Base-by-base conservation (phyloP, 1,284 basidiomycete genomes). In the Pterulicium gracile region DNA sequence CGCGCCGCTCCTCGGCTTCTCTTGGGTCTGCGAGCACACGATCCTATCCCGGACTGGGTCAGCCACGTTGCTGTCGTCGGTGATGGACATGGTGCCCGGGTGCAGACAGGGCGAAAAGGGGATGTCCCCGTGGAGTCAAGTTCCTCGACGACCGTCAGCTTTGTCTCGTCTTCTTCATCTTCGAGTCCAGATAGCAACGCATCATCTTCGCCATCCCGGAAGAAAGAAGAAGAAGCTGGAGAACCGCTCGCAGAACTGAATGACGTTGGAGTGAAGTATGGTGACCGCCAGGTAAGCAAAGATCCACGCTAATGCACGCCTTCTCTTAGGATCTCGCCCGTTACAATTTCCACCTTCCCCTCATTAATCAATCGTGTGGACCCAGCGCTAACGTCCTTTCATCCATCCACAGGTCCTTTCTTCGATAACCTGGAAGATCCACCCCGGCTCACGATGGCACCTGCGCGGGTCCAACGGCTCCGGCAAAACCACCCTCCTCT, bases 401-500 rank as follows among this genome's bases (percentile, higher is more conserved):
- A 21, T 40, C 17, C 4, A 2, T 40, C 4, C 5, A 19, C 49
- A 84, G 77, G 78, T 96, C 0, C 72, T 96, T 3, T 72, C 77
- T 52, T 65, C 80, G 44, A 77, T 95, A 47, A 72, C 75, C 50
- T 96, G 91, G 93, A 74, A 77, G 24, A 81, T 96, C 50, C 69
- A 69, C 2, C 73, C 77, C 51, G 89, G 89, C 23, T 81, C 92
- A 40, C 72, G 83, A 40, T 95, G 90, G 88, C 87, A 93, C 56
- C 13, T 35, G 14, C 50, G 10, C 42, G 39, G 48, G 90, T 7
- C 27, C n/a, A 32, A 32, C 27, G 87, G 92, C 42, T 91, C 89
- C 0, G 95, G 95, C 1, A 98, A 98, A 67, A 95, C 94, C 0
- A 98, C 95, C 0, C 77, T 98, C 1, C 72, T 97, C n/a, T 84